A percentile compares a stretch with the other conserved stretches of the same genome.
Evolutionary conservation across 768 basidiomycete species (phyloP).

Genomic region (Lenzites betulinus): DNA sequence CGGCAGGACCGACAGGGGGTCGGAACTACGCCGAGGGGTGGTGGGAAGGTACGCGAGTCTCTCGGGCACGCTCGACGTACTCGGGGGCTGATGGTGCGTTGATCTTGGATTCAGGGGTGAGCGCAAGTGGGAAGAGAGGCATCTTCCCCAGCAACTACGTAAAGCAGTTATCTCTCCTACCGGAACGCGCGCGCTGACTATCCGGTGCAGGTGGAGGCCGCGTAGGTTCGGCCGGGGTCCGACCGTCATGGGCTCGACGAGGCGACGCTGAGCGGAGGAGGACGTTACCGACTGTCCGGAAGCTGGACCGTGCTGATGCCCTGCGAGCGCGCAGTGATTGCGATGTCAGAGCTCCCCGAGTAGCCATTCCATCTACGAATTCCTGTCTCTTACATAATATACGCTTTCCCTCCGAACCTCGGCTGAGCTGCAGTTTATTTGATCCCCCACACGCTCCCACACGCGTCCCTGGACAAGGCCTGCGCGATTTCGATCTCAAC

Average conservation of each 20-base stretch:
- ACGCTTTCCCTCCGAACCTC: constrained; percentile 11
- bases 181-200: constrained; percentile 14
- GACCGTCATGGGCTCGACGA: not conserved
- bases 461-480: not conserved
- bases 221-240: constrained; percentile 3
- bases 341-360: not conserved
- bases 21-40: constrained; percentile 75
- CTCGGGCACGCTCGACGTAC: not conserved
- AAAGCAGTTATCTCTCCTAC: constrained; percentile 34
- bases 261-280: constrained; percentile 3
- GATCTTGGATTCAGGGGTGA: constrained; percentile 51
- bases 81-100: constrained; percentile 13
- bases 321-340: constrained; percentile 15
- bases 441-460: not conserved
- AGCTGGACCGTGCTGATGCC: constrained; percentile 4
- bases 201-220: constrained; percentile 49
- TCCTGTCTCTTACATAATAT: constrained; percentile 18
- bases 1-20: constrained; percentile 61
- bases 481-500: not conserved
- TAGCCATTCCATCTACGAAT: constrained; percentile 4
- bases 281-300: not conserved
- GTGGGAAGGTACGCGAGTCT: constrained; percentile 71
- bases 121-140: constrained; percentile 62
- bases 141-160: constrained; percentile 92
- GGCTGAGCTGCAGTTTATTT: not conserved